A percentile compares a stretch with the other conserved stretches of the same genome.
These are phyloP conservation scores for Phoenix dactylifera DNA, from an alignment of 176 grass and related monocot species.

Conservation along the genomic window DNA sequence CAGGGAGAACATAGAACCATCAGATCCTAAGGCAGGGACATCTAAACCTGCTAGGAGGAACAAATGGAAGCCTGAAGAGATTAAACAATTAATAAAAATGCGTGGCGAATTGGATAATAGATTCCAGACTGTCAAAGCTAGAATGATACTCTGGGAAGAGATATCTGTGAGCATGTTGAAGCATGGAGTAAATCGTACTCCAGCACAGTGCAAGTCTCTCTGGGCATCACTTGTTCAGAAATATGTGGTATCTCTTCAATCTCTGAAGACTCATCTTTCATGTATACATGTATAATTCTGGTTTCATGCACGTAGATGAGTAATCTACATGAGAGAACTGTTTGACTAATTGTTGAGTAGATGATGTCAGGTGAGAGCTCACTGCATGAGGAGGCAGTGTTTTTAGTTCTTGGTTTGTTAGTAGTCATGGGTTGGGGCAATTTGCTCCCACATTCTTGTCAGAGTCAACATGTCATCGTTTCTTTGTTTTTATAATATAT, in stretches of 20 bases:
- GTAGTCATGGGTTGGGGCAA: too few species aligned
- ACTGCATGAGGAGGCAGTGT: too few species aligned
- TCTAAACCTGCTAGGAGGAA: slow-evolving; percentile 58
- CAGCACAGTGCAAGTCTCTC: slow-evolving; percentile 88
- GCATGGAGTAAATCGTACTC: slow-evolving; percentile 52
- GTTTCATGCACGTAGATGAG: neutral
- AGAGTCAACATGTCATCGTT: too few species aligned
- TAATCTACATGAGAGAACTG: neutral
- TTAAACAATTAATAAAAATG: slow-evolving; percentile 64
- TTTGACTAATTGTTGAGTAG: too few species aligned
- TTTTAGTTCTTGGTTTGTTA: too few species aligned
- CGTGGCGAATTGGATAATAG: slow-evolving; percentile 65
- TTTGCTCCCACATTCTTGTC: too few species aligned
- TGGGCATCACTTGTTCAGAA: slow-evolving; percentile 95
- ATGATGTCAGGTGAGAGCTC: too few species aligned
- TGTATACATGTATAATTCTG: neutral
- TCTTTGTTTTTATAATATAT: too few species aligned
- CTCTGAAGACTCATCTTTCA: neutral
- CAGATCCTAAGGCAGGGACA: neutral
- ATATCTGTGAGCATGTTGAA: slow-evolving; percentile 59
- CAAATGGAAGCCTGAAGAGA: slow-evolving; percentile 95
- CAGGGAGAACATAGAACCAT: slow-evolving; percentile 4
- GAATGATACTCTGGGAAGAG: slow-evolving; percentile 94
- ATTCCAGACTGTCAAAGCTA: slow-evolving; percentile 75
- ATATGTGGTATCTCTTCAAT: slow-evolving; percentile 60